Evolutionary conservation across 176 grass and related monocot genomes (phyloP), one percentile per base, ranked within the genome.

Genomic region (Rhipidocladum racemiflorum): DNA sequence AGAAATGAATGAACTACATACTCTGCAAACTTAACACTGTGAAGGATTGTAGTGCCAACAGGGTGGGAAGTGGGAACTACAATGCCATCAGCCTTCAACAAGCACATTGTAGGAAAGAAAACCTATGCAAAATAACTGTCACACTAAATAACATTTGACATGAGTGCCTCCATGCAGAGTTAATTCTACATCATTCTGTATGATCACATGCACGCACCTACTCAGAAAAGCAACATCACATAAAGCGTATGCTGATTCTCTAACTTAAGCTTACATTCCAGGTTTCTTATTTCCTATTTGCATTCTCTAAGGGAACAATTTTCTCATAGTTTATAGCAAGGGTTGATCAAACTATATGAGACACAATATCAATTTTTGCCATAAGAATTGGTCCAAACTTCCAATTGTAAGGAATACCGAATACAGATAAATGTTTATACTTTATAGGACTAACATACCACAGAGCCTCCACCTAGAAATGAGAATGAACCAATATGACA

Each of bases 401-500:
- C 51, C 6, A 46, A 65, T 2, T 7, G 13, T 46, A 80, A 24
- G 50, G 27, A 88, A 78, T 60, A 45, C 38, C 27, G 7, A 72
- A 82, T 42, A 49, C 34, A 73, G 21, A 85, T 18, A 21, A 67
- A 46, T 51, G 28, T n/a, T 75, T 77, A 57, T 68, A 27, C 53
- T 29, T 70, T 73, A 56, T 55, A 14, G 16, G 18, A 20, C 28
- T 6, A 84, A 87, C 81, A 46, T 93, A 98, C 92, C 79, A 78
- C 87, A 77, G 90, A 93, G 48, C 95, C 92, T 46, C 95, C 95
- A 46, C 92, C 92, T 60, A 95, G 83, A 89, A 95, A 98, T 74
- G 92, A 93, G 68, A 88, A 88, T 60, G 92, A 91, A 64, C 95
- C 95, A 80, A 98, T 90, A 35, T 90, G 92, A 83, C 95, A 95